Percentiles rank a stretch among this genome's conserved stretches.
Conservation (phyloP, 225 moss, liverwort and hornwort species). For the Pseudoscleropodium purum region DNA sequence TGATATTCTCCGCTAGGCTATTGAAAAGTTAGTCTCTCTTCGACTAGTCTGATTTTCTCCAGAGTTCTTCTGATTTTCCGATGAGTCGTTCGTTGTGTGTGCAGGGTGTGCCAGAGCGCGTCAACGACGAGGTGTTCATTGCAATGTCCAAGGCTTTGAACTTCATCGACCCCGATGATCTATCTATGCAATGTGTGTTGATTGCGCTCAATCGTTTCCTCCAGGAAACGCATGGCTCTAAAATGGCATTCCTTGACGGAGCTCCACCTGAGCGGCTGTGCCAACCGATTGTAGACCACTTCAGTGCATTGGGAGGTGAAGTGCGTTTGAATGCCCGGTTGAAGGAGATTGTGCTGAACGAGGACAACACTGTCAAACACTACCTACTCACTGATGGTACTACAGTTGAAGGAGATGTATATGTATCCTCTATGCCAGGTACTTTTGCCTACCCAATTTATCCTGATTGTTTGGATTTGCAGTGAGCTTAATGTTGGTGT, state of each 20-base stretch:
- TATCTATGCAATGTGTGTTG: slow-evolving; percentile 96
- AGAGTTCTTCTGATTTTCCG: not conserved
- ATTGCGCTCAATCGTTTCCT: slow-evolving; percentile 93
- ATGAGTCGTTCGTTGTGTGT: not conserved
- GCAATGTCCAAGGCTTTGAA: slow-evolving; percentile 99
- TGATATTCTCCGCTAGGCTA: not conserved
- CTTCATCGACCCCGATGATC: slow-evolving; percentile 95
- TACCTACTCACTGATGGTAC: slow-evolving; percentile 61
- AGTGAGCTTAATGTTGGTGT: not conserved
- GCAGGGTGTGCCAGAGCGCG: slow-evolving; percentile 90
- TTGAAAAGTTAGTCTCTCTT: not conserved
- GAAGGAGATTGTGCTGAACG: slow-evolving; percentile 70
- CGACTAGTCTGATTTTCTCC: not conserved
- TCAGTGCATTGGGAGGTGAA: slow-evolving; percentile 68
- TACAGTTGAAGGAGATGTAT: slow-evolving; percentile 84
- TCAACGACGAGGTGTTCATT: slow-evolving; percentile 97
- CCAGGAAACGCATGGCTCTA: slow-evolving; percentile 96
- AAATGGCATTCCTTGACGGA: slow-evolving; percentile 98
- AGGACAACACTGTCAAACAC: slow-evolving; percentile 82
- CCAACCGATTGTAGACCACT: slow-evolving; percentile 82
- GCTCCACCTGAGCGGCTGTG: slow-evolving; percentile 92
- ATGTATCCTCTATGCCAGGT: slow-evolving; percentile 99
- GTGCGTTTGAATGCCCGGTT: slow-evolving; percentile 69
- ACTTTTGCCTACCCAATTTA: not conserved
- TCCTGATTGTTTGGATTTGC: not conserved